Percentiles rank a stretch among this genome's conserved stretches.
Conservation (phyloP, 495 filamentous ascomycete species). For the Aspergillus baeticus region DNA sequence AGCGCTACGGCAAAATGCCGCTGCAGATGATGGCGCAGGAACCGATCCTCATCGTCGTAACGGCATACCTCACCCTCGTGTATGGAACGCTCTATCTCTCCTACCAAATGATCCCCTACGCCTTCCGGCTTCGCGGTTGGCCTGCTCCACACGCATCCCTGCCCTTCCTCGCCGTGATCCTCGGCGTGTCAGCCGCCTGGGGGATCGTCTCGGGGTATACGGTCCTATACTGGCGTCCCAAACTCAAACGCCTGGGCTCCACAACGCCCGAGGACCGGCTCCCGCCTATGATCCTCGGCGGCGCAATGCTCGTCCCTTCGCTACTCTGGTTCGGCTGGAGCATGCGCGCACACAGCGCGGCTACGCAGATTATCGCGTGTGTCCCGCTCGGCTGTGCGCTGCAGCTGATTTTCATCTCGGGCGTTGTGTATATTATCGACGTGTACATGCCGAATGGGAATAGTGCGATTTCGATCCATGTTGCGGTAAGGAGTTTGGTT, state of each 20-base stretch:
- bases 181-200: conserved; percentile 35
- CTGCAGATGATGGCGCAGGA: conserved; percentile 50
- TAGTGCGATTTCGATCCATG: conserved; percentile 61
- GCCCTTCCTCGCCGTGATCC: conserved; percentile 52
- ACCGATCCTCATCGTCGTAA: conserved; percentile 51
- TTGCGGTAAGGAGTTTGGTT: conserved; percentile 58
- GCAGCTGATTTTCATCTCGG: conserved; percentile 30
- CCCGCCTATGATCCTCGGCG: conserved; percentile 51
- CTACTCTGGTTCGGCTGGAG: conserved; percentile 61
- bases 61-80: conserved; percentile 39
- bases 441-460: conserved; percentile 49
- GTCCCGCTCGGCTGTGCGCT: conserved; percentile 27
- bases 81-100: conserved; percentile 56
- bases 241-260: conserved; percentile 10
- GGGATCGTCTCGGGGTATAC: conserved; percentile 23
- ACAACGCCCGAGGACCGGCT: conserved; percentile 50
- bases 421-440: conserved; percentile 54
- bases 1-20: conserved; percentile 51
- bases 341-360: conserved; percentile 20
- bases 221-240: conserved; percentile 25
- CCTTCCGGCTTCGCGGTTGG: conserved; percentile 47
- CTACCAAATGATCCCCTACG: conserved; percentile 51
- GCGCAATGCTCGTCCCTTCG: conserved; percentile 48
- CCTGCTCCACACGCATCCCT: conserved; percentile 33
- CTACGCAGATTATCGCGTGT: conserved; percentile 27